Conservation (phyloP, 306 rosid species). For the Senna tora region DNA sequence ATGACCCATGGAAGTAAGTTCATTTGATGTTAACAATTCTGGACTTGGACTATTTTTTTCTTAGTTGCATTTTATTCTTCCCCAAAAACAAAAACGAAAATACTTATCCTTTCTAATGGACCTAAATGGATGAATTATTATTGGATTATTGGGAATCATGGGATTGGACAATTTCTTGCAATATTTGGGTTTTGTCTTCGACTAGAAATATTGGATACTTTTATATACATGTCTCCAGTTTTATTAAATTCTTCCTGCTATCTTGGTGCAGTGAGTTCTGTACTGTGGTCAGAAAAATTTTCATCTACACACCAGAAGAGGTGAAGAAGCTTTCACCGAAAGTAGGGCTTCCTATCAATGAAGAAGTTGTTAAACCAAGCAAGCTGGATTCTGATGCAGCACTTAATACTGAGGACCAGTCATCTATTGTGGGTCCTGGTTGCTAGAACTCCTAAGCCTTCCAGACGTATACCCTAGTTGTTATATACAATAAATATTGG, state of each 20-base stretch:
- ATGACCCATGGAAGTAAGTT: constrained; percentile 86
- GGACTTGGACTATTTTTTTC: not conserved
- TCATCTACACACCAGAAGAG: constrained; percentile 71
- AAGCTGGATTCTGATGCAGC: constrained; percentile 55
- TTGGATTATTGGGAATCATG: not conserved
- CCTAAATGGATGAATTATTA: not conserved
- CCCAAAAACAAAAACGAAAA: not conserved
- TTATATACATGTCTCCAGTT: not conserved
- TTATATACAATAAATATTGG: constrained; percentile 18
- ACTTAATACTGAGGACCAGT: constrained; percentile 59
- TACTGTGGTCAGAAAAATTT: constrained; percentile 75
- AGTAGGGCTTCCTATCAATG: constrained; percentile 52
- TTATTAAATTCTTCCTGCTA: not conserved
- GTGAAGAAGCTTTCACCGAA: constrained; percentile 74
- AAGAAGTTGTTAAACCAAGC: constrained; percentile 44
- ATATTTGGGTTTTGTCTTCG: not conserved
- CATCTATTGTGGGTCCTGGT: constrained; percentile 55
- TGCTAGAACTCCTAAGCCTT: constrained; percentile 43
- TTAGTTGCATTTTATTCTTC: not conserved
- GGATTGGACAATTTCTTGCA: not conserved
- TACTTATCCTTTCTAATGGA: not conserved
- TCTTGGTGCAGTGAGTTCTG: constrained; percentile 71
- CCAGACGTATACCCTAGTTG: not conserved
- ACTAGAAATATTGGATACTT: not conserved
- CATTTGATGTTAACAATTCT: constrained; percentile 4